These are phyloP conservation scores for Volvox reticuliferus DNA, from an alignment of 139 green algal genomes.

Conservation along the genomic window DNA sequence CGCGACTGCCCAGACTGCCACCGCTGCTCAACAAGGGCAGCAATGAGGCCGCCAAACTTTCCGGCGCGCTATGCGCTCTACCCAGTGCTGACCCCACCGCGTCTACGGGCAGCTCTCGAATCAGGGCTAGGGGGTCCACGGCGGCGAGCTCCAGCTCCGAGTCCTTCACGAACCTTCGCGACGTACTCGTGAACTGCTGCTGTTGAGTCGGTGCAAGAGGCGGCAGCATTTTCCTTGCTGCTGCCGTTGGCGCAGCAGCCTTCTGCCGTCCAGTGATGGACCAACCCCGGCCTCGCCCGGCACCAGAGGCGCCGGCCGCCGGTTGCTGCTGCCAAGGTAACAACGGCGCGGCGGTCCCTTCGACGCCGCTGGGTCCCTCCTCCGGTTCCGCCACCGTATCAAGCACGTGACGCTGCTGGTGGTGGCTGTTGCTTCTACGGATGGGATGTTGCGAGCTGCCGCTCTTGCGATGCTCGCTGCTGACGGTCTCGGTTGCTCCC, in stretches of 20 bases:
- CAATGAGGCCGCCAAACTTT: not conserved
- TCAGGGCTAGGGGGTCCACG: conserved; percentile 18
- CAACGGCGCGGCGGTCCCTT: not conserved
- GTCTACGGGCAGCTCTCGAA: conserved; percentile 3
- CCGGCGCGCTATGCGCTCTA: conserved; percentile 33
- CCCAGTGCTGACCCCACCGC: not conserved
- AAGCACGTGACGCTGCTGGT: not conserved
- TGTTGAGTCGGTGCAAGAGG: not conserved
- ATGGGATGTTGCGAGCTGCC: not conserved
- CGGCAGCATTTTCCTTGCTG: not conserved
- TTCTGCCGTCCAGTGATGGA: not conserved
- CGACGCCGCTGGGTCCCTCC: not conserved
- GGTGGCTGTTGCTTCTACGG: conserved; percentile 5
- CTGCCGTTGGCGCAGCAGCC: not conserved
- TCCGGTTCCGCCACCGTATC: conserved; percentile 19
- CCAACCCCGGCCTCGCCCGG: not conserved
- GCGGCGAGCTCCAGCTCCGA: conserved; percentile 31
- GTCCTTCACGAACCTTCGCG: not conserved
- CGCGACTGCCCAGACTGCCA: not conserved
- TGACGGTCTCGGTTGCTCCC: not conserved
- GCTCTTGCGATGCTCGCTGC: not conserved
- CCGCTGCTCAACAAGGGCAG: not conserved
- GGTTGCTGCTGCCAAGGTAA: too few species aligned
- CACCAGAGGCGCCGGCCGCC: not conserved
- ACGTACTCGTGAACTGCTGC: not conserved